Base-by-base conservation (phyloP, 768 basidiomycete species). In the Phaffia australis region DNA sequence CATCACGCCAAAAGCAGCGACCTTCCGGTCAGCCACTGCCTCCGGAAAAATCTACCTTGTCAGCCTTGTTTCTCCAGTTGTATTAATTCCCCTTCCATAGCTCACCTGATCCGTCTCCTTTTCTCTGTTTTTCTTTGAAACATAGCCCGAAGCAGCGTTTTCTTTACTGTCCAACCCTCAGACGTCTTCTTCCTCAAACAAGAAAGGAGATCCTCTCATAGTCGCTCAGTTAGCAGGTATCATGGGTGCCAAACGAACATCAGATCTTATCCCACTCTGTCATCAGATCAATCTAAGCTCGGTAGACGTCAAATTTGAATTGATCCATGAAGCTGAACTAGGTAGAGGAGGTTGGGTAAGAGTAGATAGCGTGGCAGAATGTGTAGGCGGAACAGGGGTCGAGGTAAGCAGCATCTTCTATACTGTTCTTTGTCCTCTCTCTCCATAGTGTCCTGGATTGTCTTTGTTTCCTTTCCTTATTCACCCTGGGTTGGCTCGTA, bases 391-490 rank as follows among this genome's bases (percentile, higher is more conserved):
- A 75, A 89, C 89, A 18, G 87, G 91, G 5, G 88, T 91, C 23
- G 89, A 64, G 78, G 91, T 97, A 86, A 92, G 94, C 77, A 89
- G 89, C n/a, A 74, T 91, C 63, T 87, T 85, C 25, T 85, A 85
- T 29, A 88, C 88, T 6, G 19, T 29, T 9, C 46, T 46, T 47
- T 27, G 55, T 21, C 23, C 27, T 56, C 35, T 42, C 35, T 42
- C 35, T 4, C 35, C 11, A 11, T 42, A 5, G 35, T 42, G 35
- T 42, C 11, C 35, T 11, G 4, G 4, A 11, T 27, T 21, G 4
- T 18, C 1, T n/a, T 46, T 47, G 14, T 60, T 42, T 8, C 14
- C n/a, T 48, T 60, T 23, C 2, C 23, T 1, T 61, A 1, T 27
- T 25, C 49, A 25, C 56, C 21, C 15, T 42, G 35, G 35, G 11